A percentile compares a stretch with the other conserved stretches of the same genome.
Evolutionary conservation across 2,329 filamentous ascomycete species (phyloP).

Genomic region (Aureobasidium sp.): DNA sequence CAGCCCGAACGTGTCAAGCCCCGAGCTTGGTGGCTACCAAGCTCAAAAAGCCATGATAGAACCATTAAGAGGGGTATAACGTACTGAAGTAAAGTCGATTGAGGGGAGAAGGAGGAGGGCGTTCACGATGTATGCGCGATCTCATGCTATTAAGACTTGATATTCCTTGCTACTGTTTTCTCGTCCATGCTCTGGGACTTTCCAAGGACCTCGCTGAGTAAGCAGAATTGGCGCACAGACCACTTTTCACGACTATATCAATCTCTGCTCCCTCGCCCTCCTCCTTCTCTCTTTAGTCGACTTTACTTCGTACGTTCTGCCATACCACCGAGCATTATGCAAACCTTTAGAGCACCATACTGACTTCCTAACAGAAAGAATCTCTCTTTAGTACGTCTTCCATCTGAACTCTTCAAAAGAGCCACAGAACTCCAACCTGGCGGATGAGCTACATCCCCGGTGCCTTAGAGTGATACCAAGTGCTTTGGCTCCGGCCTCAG

Average conservation of each 20-base stretch:
- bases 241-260: not conserved
- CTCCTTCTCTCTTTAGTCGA: conserved; percentile 14
- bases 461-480: conserved; percentile 72
- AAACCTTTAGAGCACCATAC: not conserved
- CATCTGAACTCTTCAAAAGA: conserved; percentile 86
- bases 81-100: conserved; percentile 13
- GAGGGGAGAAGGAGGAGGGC: conserved; percentile 10
- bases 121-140: not conserved
- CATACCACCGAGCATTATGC: too few relatives aligned
- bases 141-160: too few relatives aligned
- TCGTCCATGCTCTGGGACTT: not conserved
- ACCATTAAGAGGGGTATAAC: not conserved
- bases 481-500: conserved; percentile 7
- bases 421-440: conserved; percentile 91
- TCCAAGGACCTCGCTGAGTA: not conserved
- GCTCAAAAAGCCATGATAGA: not conserved
- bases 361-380: conserved; percentile 34
- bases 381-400: conserved; percentile 98
- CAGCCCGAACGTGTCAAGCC: not conserved
- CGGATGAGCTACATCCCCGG: conserved; percentile 83
- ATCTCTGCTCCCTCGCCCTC: not conserved
- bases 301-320: conserved; percentile 5
- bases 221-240: not conserved
- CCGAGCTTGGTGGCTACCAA: not conserved
- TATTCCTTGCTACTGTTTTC: too few relatives aligned